Conservation (phyloP, 177 flowering plant genomes). For the Vitis hybrid region DNA sequence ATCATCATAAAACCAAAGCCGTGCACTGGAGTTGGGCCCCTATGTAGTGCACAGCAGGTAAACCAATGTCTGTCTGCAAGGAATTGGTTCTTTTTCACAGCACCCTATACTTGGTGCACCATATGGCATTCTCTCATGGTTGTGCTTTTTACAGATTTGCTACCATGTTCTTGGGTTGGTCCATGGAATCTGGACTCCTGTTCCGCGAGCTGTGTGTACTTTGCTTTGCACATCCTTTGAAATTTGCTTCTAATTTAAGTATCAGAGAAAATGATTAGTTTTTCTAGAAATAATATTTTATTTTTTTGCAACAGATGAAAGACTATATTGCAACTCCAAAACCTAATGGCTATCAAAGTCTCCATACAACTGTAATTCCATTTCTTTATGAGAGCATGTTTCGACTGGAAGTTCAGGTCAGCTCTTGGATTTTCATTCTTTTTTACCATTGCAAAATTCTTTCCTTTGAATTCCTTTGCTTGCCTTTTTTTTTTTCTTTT, state of each 20-base stretch:
- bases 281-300: not conserved
- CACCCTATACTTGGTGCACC: not conserved
- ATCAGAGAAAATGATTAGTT: not conserved
- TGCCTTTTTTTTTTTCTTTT: not conserved
- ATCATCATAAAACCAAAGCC: conserved; percentile 85
- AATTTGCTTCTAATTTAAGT: not conserved
- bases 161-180: conserved; percentile 96
- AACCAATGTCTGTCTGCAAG: conserved; percentile 7
- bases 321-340: conserved; percentile 98
- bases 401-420: conserved; percentile 92
- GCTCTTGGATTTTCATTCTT: conserved; percentile 1
- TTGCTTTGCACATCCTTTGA: conserved; percentile 9
- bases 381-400: conserved; percentile 98
- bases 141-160: conserved; percentile 64
- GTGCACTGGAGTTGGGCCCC: conserved; percentile 70
- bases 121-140: conserved; percentile 6
- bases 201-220: conserved; percentile 82
- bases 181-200: conserved; percentile 95
- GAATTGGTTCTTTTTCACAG: not conserved
- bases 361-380: conserved; percentile 94
- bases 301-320: conserved; percentile 61
- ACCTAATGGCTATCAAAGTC: conserved; percentile 98
- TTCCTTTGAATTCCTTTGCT: not conserved
- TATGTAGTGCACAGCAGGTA: conserved; percentile 92
- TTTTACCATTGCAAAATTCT: not conserved